Percentiles rank a stretch among this genome's conserved stretches.
Evolutionary conservation across 2,329 filamentous ascomycete genomes (phyloP).

Genomic region (Colletotrichum graminicola): DNA sequence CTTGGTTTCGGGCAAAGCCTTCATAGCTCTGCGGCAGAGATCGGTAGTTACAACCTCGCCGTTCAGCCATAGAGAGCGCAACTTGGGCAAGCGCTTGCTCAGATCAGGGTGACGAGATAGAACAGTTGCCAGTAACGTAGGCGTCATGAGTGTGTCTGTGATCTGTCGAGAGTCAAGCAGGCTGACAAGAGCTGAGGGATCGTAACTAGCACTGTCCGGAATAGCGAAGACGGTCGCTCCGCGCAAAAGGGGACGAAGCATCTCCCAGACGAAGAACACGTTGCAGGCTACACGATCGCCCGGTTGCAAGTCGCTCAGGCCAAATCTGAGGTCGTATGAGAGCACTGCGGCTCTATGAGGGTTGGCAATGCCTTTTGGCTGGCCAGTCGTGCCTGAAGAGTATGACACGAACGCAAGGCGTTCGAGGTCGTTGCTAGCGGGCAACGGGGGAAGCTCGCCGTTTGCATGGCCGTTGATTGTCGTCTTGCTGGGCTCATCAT

Average conservation of each 20-base stretch:
- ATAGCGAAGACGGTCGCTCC: conserved; percentile 82
- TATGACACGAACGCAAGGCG: conserved; percentile 84
- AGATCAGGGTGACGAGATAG: conserved; percentile 77
- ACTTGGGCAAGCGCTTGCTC: conserved; percentile 70
- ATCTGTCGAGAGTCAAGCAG: conserved; percentile 74
- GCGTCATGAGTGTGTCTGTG: conserved; percentile 87
- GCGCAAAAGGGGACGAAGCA: conserved; percentile 79
- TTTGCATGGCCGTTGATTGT: conserved; percentile 36
- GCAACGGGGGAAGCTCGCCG: conserved; percentile 59
- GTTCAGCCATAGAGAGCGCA: conserved; percentile 83
- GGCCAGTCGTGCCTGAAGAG: conserved; percentile 81
- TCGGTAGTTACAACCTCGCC: conserved; percentile 87
- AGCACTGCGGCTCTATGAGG: conserved; percentile 79
- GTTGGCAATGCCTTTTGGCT: conserved; percentile 86
- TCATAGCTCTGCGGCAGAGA: conserved; percentile 75
- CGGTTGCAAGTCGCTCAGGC: conserved; percentile 74
- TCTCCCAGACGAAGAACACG: conserved; percentile 90
- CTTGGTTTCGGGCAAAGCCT: conserved; percentile 75
- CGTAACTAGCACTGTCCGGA: conserved; percentile 82
- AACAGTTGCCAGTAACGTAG: conserved; percentile 81
- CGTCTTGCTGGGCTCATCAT: conserved; percentile 63
- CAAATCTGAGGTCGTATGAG: conserved; percentile 81
- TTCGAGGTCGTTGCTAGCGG: conserved; percentile 76
- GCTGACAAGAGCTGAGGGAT: conserved; percentile 79
- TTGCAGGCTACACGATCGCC: conserved; percentile 88